Percentiles rank a stretch among this genome's conserved stretches.
These are phyloP conservation scores for Kingdonia uniflora DNA, from an alignment of 164 flowering plant species.

Conservation along the genomic window DNA sequence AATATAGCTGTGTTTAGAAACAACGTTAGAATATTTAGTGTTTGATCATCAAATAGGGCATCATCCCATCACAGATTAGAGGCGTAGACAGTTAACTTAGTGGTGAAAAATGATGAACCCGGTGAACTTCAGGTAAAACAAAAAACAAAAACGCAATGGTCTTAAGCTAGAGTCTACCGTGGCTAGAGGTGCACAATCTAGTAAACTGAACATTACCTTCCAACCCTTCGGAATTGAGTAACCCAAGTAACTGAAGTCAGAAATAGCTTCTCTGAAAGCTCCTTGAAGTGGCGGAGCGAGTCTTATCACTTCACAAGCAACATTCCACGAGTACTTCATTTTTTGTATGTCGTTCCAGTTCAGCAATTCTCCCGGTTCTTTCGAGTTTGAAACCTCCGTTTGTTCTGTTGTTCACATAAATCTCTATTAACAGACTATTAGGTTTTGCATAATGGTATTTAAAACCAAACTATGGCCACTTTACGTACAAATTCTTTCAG, in stretches of 20 bases:
- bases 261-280: constrained; percentile 15
- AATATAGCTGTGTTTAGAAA: constrained; percentile 6
- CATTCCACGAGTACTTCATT: constrained; percentile 18
- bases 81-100: too few relatives aligned
- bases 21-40: background rate
- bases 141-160: too few relatives aligned
- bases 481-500: too few relatives aligned
- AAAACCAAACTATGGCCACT: background rate
- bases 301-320: constrained; percentile 15
- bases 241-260: constrained; percentile 14
- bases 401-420: constrained; percentile 7
- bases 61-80: background rate
- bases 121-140: too few relatives aligned
- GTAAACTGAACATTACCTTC: constrained; percentile 7
- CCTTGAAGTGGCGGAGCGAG: constrained; percentile 14
- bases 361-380: constrained; percentile 11
- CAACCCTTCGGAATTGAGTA: constrained; percentile 19
- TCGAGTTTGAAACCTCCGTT: constrained; percentile 14
- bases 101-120: too few relatives aligned
- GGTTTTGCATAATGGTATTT: background rate
- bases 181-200: too few relatives aligned
- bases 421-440: background rate
- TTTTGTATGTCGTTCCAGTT: constrained; percentile 22
- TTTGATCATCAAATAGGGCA: background rate
- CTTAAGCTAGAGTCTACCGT: too few relatives aligned